Evolutionary conservation across 306 rosid species (phyloP).

Genomic region (Prunus persica): DNA sequence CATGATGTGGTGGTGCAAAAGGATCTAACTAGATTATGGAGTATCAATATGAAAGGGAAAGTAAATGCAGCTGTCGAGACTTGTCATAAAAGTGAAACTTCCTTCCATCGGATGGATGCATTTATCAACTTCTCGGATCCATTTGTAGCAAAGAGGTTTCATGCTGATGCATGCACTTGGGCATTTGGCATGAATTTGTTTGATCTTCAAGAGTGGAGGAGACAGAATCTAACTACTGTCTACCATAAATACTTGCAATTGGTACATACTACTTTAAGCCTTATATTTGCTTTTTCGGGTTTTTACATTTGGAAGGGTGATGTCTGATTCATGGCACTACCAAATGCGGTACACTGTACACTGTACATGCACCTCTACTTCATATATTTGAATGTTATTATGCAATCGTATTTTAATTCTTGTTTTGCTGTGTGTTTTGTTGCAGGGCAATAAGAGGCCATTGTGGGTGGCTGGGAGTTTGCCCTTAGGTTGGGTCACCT

Average conservation of each 20-base stretch:
- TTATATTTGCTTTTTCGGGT: neutral
- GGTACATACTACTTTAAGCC: constrained; percentile 43
- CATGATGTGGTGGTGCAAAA: constrained; percentile 92
- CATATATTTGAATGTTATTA: neutral
- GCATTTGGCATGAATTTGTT: constrained; percentile 94
- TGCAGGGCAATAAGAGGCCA: constrained; percentile 72
- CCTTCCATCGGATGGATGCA: constrained; percentile 61
- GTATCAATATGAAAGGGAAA: constrained; percentile 62
- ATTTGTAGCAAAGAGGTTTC: constrained; percentile 58
- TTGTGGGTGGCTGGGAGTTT: constrained; percentile 71
- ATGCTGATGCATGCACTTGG: constrained; percentile 84
- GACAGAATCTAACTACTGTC: constrained; percentile 55
- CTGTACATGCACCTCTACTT: neutral
- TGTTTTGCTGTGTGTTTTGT: constrained; percentile 19
- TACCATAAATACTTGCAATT: constrained; percentile 62
- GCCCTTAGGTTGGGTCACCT: constrained; percentile 92
- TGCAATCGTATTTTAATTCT: constrained; percentile 7
- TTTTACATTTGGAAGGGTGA: neutral
- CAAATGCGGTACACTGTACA: too few species aligned
- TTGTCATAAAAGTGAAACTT: constrained; percentile 57
- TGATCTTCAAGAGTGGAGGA: constrained; percentile 83
- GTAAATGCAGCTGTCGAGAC: constrained; percentile 75
- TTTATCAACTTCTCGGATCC: constrained; percentile 88
- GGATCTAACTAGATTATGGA: constrained; percentile 80
- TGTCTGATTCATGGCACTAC: neutral